Evolutionary conservation across 352 stramenopile genomes (phyloP).

Genomic region (Phytophthora brassicae): DNA sequence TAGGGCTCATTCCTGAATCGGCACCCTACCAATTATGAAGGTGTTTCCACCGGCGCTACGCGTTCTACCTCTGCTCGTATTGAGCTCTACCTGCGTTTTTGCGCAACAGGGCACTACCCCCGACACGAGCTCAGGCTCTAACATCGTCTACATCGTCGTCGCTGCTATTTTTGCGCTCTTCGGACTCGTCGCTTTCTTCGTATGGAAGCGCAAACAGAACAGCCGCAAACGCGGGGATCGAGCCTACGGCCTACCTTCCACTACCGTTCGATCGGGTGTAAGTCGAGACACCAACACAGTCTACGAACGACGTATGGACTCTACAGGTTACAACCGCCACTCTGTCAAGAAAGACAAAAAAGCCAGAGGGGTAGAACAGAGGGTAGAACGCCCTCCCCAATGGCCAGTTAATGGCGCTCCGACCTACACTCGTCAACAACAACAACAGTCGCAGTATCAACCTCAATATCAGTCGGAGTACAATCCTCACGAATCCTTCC

Average conservation of each 20-base stretch:
- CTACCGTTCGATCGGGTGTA: slow-evolving; percentile 14
- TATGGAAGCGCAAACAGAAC: slow-evolving; percentile 51
- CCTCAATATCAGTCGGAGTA: slow-evolving; percentile 14
- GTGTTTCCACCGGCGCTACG: slow-evolving; percentile 6
- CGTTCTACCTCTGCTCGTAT: slow-evolving; percentile 14
- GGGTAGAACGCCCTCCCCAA: slow-evolving; percentile 26
- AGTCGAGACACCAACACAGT: slow-evolving; percentile 25
- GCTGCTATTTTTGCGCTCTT: slow-evolving; percentile 55
- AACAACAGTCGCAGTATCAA: slow-evolving; percentile 20
- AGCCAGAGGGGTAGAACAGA: too few relatives aligned
- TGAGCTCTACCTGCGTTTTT: slow-evolving; percentile 5
- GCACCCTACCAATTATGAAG: slow-evolving; percentile 24
- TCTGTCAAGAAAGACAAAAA: slow-evolving; percentile 20
- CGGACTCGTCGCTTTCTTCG: slow-evolving; percentile 47
- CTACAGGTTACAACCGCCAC: slow-evolving; percentile 20
- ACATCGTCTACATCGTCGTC: slow-evolving; percentile 62
- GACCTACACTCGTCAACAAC: slow-evolving; percentile 33
- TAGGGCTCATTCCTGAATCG: slow-evolving; percentile 33
- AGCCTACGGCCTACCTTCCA: slow-evolving; percentile 19
- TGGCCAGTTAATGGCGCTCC: slow-evolving; percentile 31
- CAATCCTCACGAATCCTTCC: slow-evolving; percentile 22
- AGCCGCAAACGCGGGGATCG: slow-evolving; percentile 7
- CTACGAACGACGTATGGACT: slow-evolving; percentile 26
- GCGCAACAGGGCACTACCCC: slow-evolving; percentile 14
- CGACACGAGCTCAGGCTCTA: slow-evolving; percentile 32